These are phyloP conservation scores for Larix sibirica DNA, from an alignment of 83 land plant species.

Conservation along the genomic window DNA sequence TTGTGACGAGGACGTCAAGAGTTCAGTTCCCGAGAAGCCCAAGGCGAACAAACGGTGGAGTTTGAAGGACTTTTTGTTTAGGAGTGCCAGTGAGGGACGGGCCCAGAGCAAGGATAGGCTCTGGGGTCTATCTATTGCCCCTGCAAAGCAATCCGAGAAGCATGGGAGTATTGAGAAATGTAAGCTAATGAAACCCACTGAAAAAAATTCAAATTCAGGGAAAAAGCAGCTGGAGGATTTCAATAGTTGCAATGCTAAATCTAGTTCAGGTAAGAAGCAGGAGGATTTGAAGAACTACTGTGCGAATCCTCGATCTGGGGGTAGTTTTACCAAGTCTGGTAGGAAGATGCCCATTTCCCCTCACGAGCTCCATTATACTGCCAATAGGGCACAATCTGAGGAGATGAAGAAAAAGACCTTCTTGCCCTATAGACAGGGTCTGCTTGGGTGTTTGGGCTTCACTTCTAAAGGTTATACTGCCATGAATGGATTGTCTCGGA, in stretches of 20 bases:
- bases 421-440: constrained; percentile 59
- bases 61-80: constrained; percentile 59
- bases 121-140: constrained; percentile 2
- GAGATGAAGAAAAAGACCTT: constrained; percentile 56
- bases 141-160: constrained; percentile 6
- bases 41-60: constrained; percentile 45
- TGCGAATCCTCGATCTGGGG: constrained; percentile 15
- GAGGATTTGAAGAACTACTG: constrained; percentile 18
- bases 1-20: background rate
- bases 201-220: background rate
- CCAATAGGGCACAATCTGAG: constrained; percentile 49
- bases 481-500: constrained; percentile 5
- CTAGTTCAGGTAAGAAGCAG: background rate
- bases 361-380: constrained; percentile 51
- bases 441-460: constrained; percentile 43
- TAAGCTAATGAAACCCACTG: background rate
- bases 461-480: constrained; percentile 12
- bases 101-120: constrained; percentile 45
- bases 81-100: constrained; percentile 71
- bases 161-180: background rate
- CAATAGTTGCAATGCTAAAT: background rate
- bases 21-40: background rate
- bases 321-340: background rate
- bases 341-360: constrained; percentile 29
- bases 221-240: background rate